Conservation (phyloP, 352 stramenopile genomes). For the Phytopythium kandeliae region DNA sequence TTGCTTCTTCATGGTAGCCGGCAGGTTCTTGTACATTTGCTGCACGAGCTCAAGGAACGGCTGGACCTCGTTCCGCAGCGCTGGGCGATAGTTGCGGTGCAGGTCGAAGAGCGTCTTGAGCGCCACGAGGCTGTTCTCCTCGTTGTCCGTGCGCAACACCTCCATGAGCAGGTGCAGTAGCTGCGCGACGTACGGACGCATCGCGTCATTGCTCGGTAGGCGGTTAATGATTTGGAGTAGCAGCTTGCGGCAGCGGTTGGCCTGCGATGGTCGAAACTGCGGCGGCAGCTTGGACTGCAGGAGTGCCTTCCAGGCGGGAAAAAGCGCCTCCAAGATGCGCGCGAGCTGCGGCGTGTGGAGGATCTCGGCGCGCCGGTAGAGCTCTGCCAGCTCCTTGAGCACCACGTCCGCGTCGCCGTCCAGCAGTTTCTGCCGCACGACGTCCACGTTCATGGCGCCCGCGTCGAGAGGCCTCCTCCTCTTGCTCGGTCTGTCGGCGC, state of each 20-base stretch:
- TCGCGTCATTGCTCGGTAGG: conserved; percentile 92
- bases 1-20: conserved; percentile 79
- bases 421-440: conserved; percentile 81
- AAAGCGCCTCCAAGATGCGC: conserved; percentile 88
- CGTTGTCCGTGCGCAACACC: conserved; percentile 94
- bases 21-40: conserved; percentile 89
- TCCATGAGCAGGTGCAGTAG: conserved; percentile 92
- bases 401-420: conserved; percentile 66
- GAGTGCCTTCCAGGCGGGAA: conserved; percentile 87
- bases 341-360: conserved; percentile 88
- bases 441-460: conserved; percentile 79
- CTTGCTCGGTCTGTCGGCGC: conserved; percentile 8
- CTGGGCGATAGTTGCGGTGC: conserved; percentile 94
- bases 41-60: conserved; percentile 85
- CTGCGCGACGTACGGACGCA: conserved; percentile 92
- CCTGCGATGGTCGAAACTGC: conserved; percentile 66
- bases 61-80: conserved; percentile 88
- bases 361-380: conserved; percentile 84
- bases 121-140: conserved; percentile 95
- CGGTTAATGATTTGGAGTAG: conserved; percentile 94
- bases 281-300: conserved; percentile 69
- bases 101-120: conserved; percentile 96
- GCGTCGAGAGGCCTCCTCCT: background rate
- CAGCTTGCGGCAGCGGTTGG: conserved; percentile 89
- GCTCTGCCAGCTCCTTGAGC: conserved; percentile 80